A percentile compares a stretch with the other conserved stretches of the same genome.
These are phyloP conservation scores for Mycena maculata DNA, from an alignment of 768 basidiomycete genomes.

Conservation along the genomic window DNA sequence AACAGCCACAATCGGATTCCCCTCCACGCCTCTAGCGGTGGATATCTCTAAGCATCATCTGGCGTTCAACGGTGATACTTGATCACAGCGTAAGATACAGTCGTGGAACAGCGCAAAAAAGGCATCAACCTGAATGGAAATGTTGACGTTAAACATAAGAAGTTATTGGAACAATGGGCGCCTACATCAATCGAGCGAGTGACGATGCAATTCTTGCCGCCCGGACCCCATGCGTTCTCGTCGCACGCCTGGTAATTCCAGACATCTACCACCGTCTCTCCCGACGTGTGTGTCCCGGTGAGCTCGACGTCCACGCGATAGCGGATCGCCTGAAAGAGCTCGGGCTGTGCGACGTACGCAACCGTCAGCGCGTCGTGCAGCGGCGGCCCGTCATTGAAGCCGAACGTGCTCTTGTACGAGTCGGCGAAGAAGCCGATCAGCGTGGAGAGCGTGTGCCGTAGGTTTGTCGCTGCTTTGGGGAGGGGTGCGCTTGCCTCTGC, in stretches of 20 bases:
- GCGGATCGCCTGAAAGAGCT: slow-evolving; percentile 70
- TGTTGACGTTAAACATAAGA: background rate
- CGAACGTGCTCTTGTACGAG: slow-evolving; percentile 78
- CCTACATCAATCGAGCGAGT: slow-evolving; percentile 75
- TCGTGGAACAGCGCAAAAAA: slow-evolving; percentile 78
- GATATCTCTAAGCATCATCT: background rate
- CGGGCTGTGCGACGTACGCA: slow-evolving; percentile 77
- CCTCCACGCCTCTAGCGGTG: too few species aligned
- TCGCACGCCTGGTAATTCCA: slow-evolving; percentile 72
- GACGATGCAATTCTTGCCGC: slow-evolving; percentile 82
- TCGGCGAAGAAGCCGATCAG: slow-evolving; percentile 80
- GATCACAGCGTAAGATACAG: slow-evolving; percentile 68
- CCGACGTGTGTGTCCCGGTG: slow-evolving; percentile 69
- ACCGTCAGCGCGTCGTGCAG: slow-evolving; percentile 89
- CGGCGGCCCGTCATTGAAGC: slow-evolving; percentile 88
- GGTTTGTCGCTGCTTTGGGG: slow-evolving; percentile 52
- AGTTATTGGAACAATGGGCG: slow-evolving; percentile 12
- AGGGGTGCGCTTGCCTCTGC: slow-evolving; percentile 39
- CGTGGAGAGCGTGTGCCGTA: slow-evolving; percentile 81
- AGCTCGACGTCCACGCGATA: slow-evolving; percentile 88
- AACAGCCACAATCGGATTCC: too few species aligned
- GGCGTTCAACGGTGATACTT: slow-evolving; percentile 69
- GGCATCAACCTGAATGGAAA: slow-evolving; percentile 65
- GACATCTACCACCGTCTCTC: slow-evolving; percentile 86
- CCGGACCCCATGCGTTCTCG: slow-evolving; percentile 74